phyloP scores from a whole-genome alignment of 73 alveolate species.

The Tetrahymena elliotti region DNA sequence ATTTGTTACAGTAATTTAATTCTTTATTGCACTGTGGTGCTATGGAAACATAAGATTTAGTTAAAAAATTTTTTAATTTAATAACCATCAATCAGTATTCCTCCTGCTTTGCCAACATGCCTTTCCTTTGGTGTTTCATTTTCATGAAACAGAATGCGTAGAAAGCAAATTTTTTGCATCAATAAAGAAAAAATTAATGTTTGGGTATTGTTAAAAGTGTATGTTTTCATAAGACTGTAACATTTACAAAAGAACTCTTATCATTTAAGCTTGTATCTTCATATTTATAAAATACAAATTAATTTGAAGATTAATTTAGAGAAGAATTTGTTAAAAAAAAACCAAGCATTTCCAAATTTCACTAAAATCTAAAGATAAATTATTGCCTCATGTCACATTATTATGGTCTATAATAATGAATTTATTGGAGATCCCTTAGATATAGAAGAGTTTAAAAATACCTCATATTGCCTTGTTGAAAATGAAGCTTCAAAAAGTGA shows the following conservation, averaged over 20 bases:
- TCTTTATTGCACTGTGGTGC: constrained; percentile 10
- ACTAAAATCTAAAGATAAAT: constrained; percentile 23
- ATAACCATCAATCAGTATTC: constrained; percentile 60
- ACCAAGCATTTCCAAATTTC: background rate
- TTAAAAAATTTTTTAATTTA: constrained; percentile 41
- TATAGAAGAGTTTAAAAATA: constrained; percentile 83
- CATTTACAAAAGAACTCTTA: constrained; percentile 71
- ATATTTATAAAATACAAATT: background rate
- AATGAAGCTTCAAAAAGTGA: constrained; percentile 32
- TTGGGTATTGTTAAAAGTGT: constrained; percentile 77
- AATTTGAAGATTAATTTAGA: background rate
- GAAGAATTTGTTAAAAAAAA: background rate
- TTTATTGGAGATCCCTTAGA: constrained; percentile 95
- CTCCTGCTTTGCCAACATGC: constrained; percentile 76
- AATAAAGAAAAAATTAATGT: constrained; percentile 77
- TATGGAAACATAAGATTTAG: background rate
- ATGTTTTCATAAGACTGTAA: constrained; percentile 96
- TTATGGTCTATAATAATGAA: constrained; percentile 71
- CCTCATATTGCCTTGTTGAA: constrained; percentile 79
- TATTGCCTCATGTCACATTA: constrained; percentile 83
- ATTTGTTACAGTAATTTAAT: background rate
- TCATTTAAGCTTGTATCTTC: background rate
- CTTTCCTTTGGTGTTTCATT: constrained; percentile 63
- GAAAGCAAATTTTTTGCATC: constrained; percentile 61
- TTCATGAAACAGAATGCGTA: constrained; percentile 60